phyloP scores from a whole-genome alignment of 2,329 filamentous ascomycete genomes.

The Tolypocladium ovalisporum region DNA sequence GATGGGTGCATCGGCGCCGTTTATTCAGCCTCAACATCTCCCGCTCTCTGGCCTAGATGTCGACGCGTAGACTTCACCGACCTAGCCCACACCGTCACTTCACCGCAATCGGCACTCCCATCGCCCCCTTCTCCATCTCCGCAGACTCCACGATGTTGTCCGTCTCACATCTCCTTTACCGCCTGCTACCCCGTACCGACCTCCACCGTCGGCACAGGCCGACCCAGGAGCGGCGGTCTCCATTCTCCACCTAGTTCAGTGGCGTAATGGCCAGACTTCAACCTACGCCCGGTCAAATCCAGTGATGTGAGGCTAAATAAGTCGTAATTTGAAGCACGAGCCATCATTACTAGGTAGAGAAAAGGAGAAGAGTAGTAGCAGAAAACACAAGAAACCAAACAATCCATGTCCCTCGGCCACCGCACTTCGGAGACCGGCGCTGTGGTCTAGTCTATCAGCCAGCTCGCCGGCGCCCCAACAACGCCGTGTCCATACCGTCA shows the following conservation, averaged over 20 bases:
- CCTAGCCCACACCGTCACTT: background rate
- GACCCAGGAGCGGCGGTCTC: background rate
- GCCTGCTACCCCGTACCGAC: background rate
- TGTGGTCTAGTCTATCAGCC: background rate
- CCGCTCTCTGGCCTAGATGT: background rate
- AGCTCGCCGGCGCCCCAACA: background rate
- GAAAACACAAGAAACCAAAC: background rate
- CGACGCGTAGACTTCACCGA: background rate
- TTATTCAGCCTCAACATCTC: background rate
- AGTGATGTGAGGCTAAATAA: background rate
- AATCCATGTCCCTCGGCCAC: background rate
- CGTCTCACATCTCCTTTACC: background rate
- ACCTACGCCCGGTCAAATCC: background rate
- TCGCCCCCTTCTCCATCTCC: background rate
- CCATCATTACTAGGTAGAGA: background rate
- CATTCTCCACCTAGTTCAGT: background rate
- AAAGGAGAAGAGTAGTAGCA: too few species aligned
- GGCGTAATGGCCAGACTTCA: background rate
- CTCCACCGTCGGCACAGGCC: background rate
- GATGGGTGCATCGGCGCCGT: background rate
- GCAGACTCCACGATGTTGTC: background rate
- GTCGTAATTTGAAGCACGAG: background rate
- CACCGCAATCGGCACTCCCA: background rate
- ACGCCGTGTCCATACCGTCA: background rate
- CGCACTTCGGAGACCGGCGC: background rate